Evolutionary conservation across 768 basidiomycete genomes (phyloP), one percentile per base, ranked within the genome.

Genomic region (Psilocybe sp.): DNA sequence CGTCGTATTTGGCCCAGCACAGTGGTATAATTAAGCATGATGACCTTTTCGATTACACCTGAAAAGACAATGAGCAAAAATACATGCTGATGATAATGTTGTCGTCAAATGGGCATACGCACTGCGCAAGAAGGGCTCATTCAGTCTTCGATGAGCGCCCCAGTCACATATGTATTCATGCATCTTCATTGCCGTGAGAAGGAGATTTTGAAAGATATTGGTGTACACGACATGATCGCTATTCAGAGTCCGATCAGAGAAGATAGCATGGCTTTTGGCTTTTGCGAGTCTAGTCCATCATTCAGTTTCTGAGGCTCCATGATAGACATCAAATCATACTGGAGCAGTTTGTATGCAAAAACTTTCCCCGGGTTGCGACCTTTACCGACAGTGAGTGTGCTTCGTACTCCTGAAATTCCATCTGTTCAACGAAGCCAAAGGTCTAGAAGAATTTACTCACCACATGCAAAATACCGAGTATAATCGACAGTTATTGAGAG

Each of bases 191-290:
- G 89, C 91, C 2, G 83, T 76, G 38, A 97, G 65, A 28, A 90
- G 66, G 61, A 94, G 87, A 60, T 85, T 89, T 63, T 92, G 89
- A 64, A 92, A 97, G 11, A 96, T 76, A 66, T 98, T 99, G 46
- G 82, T 64, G 64, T 89, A 81, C 9, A 92, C 81, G 1, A 76
- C 77, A 37, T 76, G 60, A 14, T 67, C 56, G 7, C 79, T 68
- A 64, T 95, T 97, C 53, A 96, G 73, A 12, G 64, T 61, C 4
- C 78, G 76, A 62, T 98, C 95, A 44, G 77, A 83, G 69, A 84
- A 97, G 52, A 96, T 85, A 36, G 85, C 75, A 57, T 95, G 92
- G 56, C 81, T 81, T 57, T 84, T 85, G 28, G 84, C 73, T 64
- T 84, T 89, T 19, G 86, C 82, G 52, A 86, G 65, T 54, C 89